Evolutionary conservation across 352 stramenopile species (phyloP).

Genomic region (Phytopythium helicoides): DNA sequence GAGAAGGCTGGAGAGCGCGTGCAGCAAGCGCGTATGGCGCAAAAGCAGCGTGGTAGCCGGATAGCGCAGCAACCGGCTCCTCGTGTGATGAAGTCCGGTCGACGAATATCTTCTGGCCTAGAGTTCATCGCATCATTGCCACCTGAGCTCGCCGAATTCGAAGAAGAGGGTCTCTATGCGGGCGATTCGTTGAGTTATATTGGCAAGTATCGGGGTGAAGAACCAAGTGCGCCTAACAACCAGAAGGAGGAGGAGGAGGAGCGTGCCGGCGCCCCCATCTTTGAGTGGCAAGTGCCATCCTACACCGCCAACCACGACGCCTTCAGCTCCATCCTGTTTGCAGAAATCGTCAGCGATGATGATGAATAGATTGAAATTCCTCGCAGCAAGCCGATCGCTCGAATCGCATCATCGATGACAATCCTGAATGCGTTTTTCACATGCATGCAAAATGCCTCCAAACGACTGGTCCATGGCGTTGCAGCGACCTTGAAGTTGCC

Average conservation of each 20-base stretch:
- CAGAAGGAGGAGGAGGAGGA: not conserved
- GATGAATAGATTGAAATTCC: too few relatives aligned
- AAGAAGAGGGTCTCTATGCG: constrained; percentile 44
- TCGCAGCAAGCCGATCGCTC: too few relatives aligned
- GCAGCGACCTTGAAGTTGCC: too few relatives aligned
- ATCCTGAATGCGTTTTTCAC: too few relatives aligned
- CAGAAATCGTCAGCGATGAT: constrained; percentile 27
- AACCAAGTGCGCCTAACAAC: not conserved
- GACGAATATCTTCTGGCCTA: constrained; percentile 6
- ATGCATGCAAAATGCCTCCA: too few relatives aligned
- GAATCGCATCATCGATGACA: too few relatives aligned
- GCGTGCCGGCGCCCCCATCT: too few relatives aligned
- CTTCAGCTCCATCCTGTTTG: constrained; percentile 15
- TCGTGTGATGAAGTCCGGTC: not conserved
- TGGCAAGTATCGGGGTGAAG: not conserved
- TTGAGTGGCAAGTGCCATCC: constrained; percentile 23
- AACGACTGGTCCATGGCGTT: too few relatives aligned
- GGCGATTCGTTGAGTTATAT: not conserved
- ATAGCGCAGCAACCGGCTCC: constrained; percentile 4
- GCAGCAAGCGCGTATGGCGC: constrained; percentile 13
- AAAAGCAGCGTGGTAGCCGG: too few relatives aligned
- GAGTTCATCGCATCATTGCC: constrained; percentile 15
- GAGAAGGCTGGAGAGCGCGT: constrained; percentile 48
- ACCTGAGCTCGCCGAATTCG: constrained; percentile 55
- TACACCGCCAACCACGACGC: constrained; percentile 7